Conservation (phyloP, 2,329 filamentous ascomycete genomes). For the Macroventuria anomochaeta region DNA sequence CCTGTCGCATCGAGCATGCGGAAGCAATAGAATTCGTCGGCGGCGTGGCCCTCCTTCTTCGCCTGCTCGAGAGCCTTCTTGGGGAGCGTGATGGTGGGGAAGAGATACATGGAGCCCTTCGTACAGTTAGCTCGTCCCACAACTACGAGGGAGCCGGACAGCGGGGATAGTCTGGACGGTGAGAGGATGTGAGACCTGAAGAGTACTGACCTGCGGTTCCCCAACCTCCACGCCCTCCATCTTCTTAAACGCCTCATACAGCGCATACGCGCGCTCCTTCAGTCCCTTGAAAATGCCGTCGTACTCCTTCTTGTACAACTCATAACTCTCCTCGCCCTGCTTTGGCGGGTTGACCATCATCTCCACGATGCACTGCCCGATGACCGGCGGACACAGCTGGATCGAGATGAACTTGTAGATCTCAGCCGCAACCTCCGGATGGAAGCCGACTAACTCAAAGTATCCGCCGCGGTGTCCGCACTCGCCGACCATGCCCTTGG, state of each 20-base stretch:
- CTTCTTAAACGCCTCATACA: slow-evolving; percentile 87
- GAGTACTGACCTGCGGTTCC: slow-evolving; percentile 71
- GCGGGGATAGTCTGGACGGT: too few relatives aligned
- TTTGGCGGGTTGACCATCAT: slow-evolving; percentile 96
- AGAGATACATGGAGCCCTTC: slow-evolving; percentile 97
- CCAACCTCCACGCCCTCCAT: slow-evolving; percentile 97
- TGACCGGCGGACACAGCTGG: slow-evolving; percentile 92
- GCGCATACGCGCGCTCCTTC: slow-evolving; percentile 77
- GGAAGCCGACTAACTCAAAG: slow-evolving; percentile 93
- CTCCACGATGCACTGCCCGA: slow-evolving; percentile 95
- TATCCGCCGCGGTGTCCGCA: slow-evolving; percentile 97
- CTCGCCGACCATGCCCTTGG: slow-evolving; percentile 99
- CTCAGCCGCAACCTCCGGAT: slow-evolving; percentile 82
- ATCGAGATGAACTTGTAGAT: slow-evolving; percentile 99
- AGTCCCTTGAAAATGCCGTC: slow-evolving; percentile 80
- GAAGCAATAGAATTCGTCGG: slow-evolving; percentile 96
- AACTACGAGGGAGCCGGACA: too few relatives aligned
- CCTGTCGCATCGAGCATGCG: slow-evolving; percentile 90
- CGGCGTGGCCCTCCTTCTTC: slow-evolving; percentile 69
- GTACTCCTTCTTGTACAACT: slow-evolving; percentile 86
- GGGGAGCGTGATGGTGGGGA: slow-evolving; percentile 88
- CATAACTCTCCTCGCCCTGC: slow-evolving; percentile 81
- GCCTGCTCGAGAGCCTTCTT: slow-evolving; percentile 79
- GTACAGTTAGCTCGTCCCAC: neutral
- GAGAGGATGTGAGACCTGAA: too few relatives aligned